These are phyloP conservation scores for Apiotrichum sp. DNA, from an alignment of 1,284 basidiomycete genomes.

Conservation along the genomic window DNA sequence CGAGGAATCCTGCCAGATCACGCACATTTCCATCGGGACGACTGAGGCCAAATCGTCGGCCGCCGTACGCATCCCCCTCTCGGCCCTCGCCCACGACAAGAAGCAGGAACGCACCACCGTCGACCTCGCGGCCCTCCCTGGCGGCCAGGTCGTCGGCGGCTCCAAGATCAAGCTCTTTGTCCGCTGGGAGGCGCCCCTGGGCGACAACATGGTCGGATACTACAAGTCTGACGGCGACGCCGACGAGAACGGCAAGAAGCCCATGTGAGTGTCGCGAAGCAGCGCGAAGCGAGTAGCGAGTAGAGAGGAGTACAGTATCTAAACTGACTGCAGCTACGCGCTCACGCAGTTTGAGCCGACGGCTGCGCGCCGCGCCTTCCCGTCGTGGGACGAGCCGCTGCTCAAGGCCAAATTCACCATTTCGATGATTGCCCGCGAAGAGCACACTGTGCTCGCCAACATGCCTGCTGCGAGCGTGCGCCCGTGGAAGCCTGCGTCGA, in stretches of 20 bases:
- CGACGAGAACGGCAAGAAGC: slow-evolving; percentile 49
- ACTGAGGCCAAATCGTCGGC: slow-evolving; percentile 56
- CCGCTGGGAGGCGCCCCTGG: slow-evolving; percentile 56
- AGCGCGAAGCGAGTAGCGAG: too few relatives aligned
- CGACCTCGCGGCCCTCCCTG: slow-evolving; percentile 57
- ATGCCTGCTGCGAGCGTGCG: slow-evolving; percentile 66
- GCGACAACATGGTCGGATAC: slow-evolving; percentile 57
- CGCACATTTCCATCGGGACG: slow-evolving; percentile 59
- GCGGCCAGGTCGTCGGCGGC: slow-evolving; percentile 59
- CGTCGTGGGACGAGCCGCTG: slow-evolving; percentile 85
- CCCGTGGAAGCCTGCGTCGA: slow-evolving; percentile 39
- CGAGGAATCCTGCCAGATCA: slow-evolving; percentile 60
- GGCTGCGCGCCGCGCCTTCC: slow-evolving; percentile 73
- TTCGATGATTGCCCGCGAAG: slow-evolving; percentile 70
- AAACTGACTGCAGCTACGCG: slow-evolving; percentile 51
- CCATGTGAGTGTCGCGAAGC: slow-evolving; percentile 26
- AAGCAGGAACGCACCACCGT: slow-evolving; percentile 62
- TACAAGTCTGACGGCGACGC: slow-evolving; percentile 48
- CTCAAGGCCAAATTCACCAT: slow-evolving; percentile 82
- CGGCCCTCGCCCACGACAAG: slow-evolving; percentile 54
- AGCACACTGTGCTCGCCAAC: slow-evolving; percentile 68
- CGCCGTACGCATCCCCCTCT: slow-evolving; percentile 46
- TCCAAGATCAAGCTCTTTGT: slow-evolving; percentile 53
- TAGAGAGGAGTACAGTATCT: not conserved
- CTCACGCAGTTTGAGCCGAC: slow-evolving; percentile 82